A percentile compares a stretch with the other conserved stretches of the same genome.
These are phyloP conservation scores for Nepenthes alata DNA, from an alignment of 179 eudicot species.

Conservation along the genomic window DNA sequence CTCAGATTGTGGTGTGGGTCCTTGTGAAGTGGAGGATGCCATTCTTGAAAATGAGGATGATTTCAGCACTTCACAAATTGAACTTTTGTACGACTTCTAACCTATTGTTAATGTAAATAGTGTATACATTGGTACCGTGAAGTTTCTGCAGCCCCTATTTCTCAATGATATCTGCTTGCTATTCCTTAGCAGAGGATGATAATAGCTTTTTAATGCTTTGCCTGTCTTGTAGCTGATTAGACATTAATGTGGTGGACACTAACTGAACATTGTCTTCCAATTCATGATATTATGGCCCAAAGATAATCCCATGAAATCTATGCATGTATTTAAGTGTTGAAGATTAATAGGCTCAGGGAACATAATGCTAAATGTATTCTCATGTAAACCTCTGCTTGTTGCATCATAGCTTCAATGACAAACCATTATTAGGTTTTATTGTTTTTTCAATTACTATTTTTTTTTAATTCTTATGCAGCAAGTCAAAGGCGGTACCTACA, in stretches of 20 bases:
- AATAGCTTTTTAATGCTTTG: neutral
- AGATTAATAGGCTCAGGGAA: too few relatives aligned
- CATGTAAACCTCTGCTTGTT: too few relatives aligned
- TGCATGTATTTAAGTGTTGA: neutral
- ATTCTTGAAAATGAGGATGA: constrained; percentile 12
- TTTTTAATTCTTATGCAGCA: constrained; percentile 21
- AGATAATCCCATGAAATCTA: neutral
- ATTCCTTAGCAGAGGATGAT: neutral
- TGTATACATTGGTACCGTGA: neutral
- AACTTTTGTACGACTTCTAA: constrained; percentile 15
- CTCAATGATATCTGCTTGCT: neutral
- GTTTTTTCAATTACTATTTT: neutral
- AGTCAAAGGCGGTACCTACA: constrained; percentile 13
- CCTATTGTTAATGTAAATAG: neutral
- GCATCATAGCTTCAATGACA: neutral
- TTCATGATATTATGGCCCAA: neutral
- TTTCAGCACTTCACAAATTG: constrained; percentile 15
- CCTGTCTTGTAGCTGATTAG: neutral
- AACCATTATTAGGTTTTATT: neutral
- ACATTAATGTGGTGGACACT: neutral
- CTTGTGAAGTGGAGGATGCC: constrained; percentile 38
- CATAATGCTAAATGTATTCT: too few relatives aligned
- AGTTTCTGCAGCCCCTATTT: neutral
- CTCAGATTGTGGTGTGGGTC: constrained; percentile 35
- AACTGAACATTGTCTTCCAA: neutral